Evolutionary conservation across 2,329 filamentous ascomycete genomes (phyloP).

Genomic region (Diaporthe aspalathi): DNA sequence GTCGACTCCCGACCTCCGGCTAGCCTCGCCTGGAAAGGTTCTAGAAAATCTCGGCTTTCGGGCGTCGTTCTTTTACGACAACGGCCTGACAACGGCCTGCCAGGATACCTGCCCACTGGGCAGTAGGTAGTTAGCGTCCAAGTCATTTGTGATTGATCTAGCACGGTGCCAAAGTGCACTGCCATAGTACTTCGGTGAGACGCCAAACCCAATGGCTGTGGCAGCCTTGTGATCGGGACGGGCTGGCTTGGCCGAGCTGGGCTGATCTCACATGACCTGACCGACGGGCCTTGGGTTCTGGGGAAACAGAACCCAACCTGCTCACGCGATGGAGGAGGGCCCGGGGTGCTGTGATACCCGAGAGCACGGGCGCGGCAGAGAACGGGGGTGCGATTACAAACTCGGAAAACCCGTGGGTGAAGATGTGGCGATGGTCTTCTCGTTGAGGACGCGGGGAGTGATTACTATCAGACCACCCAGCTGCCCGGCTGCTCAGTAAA

Average conservation of each 20-base stretch:
- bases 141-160: too few relatives aligned
- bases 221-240: not conserved
- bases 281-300: not conserved
- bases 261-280: slow-evolving; percentile 9
- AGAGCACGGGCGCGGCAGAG: slow-evolving; percentile 8
- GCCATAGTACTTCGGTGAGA: not conserved
- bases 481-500: not conserved
- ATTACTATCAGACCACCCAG: not conserved
- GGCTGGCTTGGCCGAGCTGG: not conserved
- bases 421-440: not conserved
- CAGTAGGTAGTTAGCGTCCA: too few relatives aligned
- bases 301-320: not conserved
- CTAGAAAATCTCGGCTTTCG: slow-evolving; percentile 7
- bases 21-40: slow-evolving; percentile 11
- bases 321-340: not conserved
- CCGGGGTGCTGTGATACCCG: slow-evolving; percentile 16
- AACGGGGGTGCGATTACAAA: not conserved
- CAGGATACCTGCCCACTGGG: too few relatives aligned
- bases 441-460: not conserved
- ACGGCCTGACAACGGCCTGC: too few relatives aligned
- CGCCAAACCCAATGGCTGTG: not conserved
- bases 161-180: too few relatives aligned
- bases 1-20: not conserved
- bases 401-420: slow-evolving; percentile 6
- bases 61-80: too few relatives aligned